phyloP scores from a whole-genome alignment of 2,329 filamentous ascomycete genomes.

The Huntiella savannae region DNA sequence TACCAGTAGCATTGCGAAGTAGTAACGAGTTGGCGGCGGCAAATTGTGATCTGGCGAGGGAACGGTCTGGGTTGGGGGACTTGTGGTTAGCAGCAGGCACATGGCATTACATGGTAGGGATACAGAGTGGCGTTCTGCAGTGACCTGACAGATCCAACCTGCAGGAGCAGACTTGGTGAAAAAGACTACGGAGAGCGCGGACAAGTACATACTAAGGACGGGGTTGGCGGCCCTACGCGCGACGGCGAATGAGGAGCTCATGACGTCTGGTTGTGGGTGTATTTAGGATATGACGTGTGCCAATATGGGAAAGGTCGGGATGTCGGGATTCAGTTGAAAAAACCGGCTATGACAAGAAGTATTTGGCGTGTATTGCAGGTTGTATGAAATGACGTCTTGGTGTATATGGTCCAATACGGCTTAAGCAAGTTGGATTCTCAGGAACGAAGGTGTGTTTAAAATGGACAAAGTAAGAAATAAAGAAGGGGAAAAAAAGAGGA shows the following conservation, averaged over 20 bases:
- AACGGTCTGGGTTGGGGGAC: slow-evolving; percentile 7
- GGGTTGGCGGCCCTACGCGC: slow-evolving; percentile 9
- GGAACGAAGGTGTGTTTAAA: neutral
- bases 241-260: slow-evolving; percentile 10
- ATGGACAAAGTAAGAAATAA: neutral
- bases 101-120: neutral
- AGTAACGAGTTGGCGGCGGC: slow-evolving; percentile 10
- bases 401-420: too few species aligned
- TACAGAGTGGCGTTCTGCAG: neutral
- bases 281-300: neutral
- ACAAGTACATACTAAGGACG: slow-evolving; percentile 7
- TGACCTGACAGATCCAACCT: neutral
- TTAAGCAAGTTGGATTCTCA: neutral
- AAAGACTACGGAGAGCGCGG: neutral
- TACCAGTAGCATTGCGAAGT: slow-evolving; percentile 8
- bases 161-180: neutral
- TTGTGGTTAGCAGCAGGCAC: slow-evolving; percentile 1
- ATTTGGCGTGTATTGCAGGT: neutral
- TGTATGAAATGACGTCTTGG: too few species aligned
- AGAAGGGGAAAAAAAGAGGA: neutral
- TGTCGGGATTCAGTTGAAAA: neutral
- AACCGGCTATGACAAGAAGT: neutral
- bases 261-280: slow-evolving; percentile 2
- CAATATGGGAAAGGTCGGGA: neutral
- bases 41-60: slow-evolving; percentile 11